These are phyloP conservation scores for Podila epicladia DNA, from an alignment of 192 early-diverging fungal species.

Conservation along the genomic window DNA sequence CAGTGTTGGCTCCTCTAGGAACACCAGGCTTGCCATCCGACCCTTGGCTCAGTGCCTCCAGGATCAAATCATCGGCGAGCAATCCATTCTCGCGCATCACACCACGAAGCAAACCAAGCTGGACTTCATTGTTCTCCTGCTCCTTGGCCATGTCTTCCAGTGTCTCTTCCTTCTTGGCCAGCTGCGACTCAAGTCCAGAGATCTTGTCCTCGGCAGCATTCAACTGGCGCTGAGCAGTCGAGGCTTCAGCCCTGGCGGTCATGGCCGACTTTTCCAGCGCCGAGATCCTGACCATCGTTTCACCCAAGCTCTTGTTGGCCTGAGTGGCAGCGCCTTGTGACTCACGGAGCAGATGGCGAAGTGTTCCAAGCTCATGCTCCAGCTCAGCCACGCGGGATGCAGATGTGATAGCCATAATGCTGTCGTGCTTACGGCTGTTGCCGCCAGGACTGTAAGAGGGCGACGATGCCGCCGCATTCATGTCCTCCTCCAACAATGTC, in stretches of 20 bases:
- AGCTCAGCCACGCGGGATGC: constrained; percentile 44
- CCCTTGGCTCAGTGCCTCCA: constrained; percentile 38
- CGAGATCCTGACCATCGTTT: constrained; percentile 53
- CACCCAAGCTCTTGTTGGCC: constrained; percentile 51
- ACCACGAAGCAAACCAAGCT: constrained; percentile 60
- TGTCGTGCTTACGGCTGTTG: constrained; percentile 39
- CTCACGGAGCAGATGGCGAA: constrained; percentile 44
- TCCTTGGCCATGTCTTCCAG: constrained; percentile 57
- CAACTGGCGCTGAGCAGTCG: constrained; percentile 46
- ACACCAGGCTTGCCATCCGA: constrained; percentile 6
- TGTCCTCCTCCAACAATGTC: constrained; percentile 53
- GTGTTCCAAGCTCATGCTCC: constrained; percentile 51
- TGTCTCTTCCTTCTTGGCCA: constrained; percentile 53
- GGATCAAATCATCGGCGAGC: constrained; percentile 49
- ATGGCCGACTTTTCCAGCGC: constrained; percentile 59
- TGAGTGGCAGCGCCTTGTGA: constrained; percentile 43
- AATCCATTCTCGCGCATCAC: constrained; percentile 60
- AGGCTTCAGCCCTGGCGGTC: constrained; percentile 53
- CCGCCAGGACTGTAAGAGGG: constrained; percentile 28
- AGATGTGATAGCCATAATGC: constrained; percentile 51
- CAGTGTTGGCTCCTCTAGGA: not conserved
- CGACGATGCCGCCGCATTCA: constrained; percentile 28
- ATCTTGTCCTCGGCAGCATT: constrained; percentile 55
- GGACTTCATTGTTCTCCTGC: constrained; percentile 65
- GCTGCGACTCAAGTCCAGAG: constrained; percentile 39